Percentiles rank a stretch among this genome's conserved stretches.
phyloP scores from a whole-genome alignment of 2,329 filamentous ascomycete species.

The Amauroascus verrucosus region DNA sequence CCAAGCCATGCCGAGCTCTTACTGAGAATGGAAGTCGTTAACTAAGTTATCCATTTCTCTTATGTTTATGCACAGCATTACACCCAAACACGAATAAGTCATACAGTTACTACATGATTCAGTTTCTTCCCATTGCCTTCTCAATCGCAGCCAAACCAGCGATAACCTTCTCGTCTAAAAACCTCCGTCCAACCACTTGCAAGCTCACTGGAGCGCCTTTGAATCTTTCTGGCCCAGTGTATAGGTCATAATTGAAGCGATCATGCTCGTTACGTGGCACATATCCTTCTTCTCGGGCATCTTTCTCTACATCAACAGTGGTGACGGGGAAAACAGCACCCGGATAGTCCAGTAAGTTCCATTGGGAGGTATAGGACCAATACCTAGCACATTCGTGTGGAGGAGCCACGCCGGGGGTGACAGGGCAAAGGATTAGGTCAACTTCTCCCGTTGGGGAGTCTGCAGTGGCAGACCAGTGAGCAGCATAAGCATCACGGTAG shows the following conservation, averaged over 20 bases:
- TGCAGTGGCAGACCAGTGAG: conserved; percentile 38
- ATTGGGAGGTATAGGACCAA: conserved; percentile 57
- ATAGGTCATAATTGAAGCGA: conserved; percentile 38
- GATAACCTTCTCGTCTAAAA: conserved; percentile 46
- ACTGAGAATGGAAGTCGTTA: too few relatives aligned
- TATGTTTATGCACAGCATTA: too few relatives aligned
- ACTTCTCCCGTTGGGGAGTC: conserved; percentile 21
- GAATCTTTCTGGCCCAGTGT: conserved; percentile 40
- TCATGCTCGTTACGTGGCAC: conserved; percentile 39
- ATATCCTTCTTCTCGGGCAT: conserved; percentile 31
- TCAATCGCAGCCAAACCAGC: conserved; percentile 27
- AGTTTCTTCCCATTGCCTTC: conserved; percentile 24
- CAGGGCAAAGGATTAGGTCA: conserved; percentile 55
- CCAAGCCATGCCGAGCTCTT: too few relatives aligned
- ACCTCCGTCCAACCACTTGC: conserved; percentile 45
- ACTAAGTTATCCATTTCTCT: too few relatives aligned
- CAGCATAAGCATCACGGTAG: conserved; percentile 38
- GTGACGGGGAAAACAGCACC: conserved; percentile 51
- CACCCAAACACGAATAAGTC: too few relatives aligned
- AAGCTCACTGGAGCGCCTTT: conserved; percentile 42
- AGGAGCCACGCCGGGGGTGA: conserved; percentile 46
- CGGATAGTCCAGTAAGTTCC: conserved; percentile 61
- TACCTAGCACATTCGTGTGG: conserved; percentile 45
- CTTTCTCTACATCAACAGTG: conserved; percentile 34
- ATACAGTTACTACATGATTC: background rate